Evolutionary conservation across 2,329 filamentous ascomycete genomes (phyloP), one percentile per base, ranked within the genome.

Genomic region (Cercospora sp.): DNA sequence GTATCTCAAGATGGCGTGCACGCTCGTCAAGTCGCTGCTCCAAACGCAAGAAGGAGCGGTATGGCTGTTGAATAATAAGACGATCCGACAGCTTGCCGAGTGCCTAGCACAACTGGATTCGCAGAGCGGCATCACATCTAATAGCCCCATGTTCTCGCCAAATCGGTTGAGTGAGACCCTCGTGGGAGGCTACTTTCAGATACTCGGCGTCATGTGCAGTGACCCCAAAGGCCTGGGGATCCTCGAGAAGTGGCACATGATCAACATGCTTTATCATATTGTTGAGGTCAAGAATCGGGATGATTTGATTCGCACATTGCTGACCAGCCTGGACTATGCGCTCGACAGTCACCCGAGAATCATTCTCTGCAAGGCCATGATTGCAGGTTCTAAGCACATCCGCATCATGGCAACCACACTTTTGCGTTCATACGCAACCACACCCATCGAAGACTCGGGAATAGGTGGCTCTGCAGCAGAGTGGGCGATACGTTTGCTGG

Each of bases 181-280:
- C 6, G 95, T 92, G 70, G 90, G 91, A 16, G 96, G 96, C 10
- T 99, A 99, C 79, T 97, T 99, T 79, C 88, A 93, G 13, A 92
- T 99, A 84, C 83, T 99, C 1, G 96, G 95, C 7, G 89, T 92
- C 10, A 81, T 99, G 67, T 98, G 91, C 74, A 90, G 90, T 63
- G 93, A 97, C 75, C 82, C 87, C 0, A 92, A 90, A 74, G 95
- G 95, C 0, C 85, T 98, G 26, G 89, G 91, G 69, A 94, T 99
- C 82, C 87, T 99, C 77, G 94, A 98, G 78, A 86, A 93, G 74
- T 98, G 95, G 94, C 92, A 93, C 74, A 96, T 99, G 86, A 94
- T 97, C 81, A 98, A 98, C 80, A 99, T 99, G 93, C 96, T 98
- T 85, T 99, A 99, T 78, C 95, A 98, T 80, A 97, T 99, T 69